phyloP scores from a whole-genome alignment of 2,329 filamentous ascomycete species.

The Ambrosiella beaveri region DNA sequence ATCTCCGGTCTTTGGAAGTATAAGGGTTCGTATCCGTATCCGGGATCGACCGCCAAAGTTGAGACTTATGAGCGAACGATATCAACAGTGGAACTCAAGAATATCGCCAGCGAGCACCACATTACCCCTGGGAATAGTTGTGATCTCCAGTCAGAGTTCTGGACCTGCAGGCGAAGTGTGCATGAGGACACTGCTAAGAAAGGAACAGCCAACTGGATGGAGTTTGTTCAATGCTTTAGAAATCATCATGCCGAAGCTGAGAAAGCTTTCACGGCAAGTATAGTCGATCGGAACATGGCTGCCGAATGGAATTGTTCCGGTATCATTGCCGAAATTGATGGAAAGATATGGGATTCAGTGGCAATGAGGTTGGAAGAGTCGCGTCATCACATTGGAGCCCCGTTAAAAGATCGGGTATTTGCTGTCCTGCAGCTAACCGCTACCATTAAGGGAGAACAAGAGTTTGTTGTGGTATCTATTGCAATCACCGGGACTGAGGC shows the following conservation, averaged over 20 bases:
- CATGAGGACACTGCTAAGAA: conserved; percentile 34
- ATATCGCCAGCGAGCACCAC: conserved; percentile 21
- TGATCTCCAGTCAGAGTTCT: conserved; percentile 30
- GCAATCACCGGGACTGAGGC: conserved; percentile 22
- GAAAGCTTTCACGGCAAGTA: conserved; percentile 23
- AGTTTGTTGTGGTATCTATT: conserved; percentile 42
- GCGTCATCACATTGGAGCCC: conserved; percentile 42
- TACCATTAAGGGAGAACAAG: conserved; percentile 18
- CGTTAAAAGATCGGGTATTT: conserved; percentile 49
- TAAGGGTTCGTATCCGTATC: conserved; percentile 31
- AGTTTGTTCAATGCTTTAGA: conserved; percentile 45
- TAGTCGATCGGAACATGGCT: conserved; percentile 21
- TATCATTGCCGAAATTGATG: conserved; percentile 23
- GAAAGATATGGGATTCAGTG: conserved; percentile 29
- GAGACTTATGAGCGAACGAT: conserved; percentile 36
- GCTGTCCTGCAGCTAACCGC: conserved; percentile 44
- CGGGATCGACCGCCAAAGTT: conserved; percentile 33
- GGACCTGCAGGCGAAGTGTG: conserved; percentile 45
- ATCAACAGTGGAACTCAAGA: conserved; percentile 25
- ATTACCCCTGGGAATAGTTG: conserved; percentile 14
- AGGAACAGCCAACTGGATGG: conserved; percentile 43
- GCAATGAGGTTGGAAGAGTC: conserved; percentile 42
- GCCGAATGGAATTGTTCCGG: conserved; percentile 27
- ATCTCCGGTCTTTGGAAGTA: conserved; percentile 27
- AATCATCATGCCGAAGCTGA: conserved; percentile 27